Evolutionary conservation across 2,329 filamentous ascomycete species (phyloP).

Genomic region (Ceratocystis eucalypticola): DNA sequence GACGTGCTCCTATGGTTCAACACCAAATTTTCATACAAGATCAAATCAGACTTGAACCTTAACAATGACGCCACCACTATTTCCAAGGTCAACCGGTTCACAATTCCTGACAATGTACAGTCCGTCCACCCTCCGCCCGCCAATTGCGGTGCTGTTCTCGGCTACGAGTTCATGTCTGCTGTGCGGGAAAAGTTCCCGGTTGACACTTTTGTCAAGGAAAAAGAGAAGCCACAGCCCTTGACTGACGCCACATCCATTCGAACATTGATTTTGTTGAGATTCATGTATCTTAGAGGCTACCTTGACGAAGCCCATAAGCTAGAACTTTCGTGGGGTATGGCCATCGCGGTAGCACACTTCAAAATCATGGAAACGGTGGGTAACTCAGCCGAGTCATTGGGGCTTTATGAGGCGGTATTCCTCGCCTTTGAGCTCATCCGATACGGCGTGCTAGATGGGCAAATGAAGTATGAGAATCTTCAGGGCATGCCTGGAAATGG

Average conservation of each 20-base stretch:
- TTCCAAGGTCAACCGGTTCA: conserved; percentile 42
- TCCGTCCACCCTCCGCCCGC: conserved; percentile 8
- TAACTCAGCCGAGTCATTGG: conserved; percentile 31
- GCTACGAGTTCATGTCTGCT: conserved; percentile 53
- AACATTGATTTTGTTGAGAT: conserved; percentile 70
- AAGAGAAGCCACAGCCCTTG: conserved; percentile 46
- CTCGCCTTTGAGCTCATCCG: conserved; percentile 76
- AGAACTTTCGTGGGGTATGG: conserved; percentile 72
- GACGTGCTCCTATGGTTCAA: conserved; percentile 76
- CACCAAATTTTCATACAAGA: conserved; percentile 49
- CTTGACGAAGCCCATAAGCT: conserved; percentile 58
- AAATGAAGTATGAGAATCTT: conserved; percentile 42
- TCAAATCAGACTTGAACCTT: conserved; percentile 26
- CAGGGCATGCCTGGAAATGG: conserved; percentile 43
- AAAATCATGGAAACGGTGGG: conserved; percentile 42
- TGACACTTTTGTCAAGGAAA: conserved; percentile 50
- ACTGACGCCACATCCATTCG: conserved; percentile 51
- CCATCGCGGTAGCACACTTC: conserved; percentile 56
- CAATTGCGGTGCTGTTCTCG: conserved; percentile 31
- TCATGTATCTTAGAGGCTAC: conserved; percentile 80
- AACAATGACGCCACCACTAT: conserved; percentile 35
- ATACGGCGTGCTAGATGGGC: conserved; percentile 61
- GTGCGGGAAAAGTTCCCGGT: conserved; percentile 55
- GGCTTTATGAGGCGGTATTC: conserved; percentile 63
- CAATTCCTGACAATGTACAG: conserved; percentile 23